Conservation (phyloP, 1,284 basidiomycete genomes). For the Malassezia furfur region DNA sequence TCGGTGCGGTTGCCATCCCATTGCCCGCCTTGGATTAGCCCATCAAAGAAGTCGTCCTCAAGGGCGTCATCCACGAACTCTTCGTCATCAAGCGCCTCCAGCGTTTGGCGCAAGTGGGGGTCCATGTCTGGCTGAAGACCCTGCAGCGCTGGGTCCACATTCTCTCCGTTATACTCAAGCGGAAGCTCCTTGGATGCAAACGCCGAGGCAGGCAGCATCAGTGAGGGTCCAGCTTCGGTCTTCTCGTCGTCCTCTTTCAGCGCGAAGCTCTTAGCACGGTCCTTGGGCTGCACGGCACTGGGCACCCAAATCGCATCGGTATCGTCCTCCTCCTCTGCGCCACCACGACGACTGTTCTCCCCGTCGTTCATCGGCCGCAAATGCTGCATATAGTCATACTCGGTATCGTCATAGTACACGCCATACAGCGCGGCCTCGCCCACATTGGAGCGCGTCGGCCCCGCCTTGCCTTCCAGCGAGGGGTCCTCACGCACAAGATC, state of each 20-base stretch:
- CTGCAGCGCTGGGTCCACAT: conserved; percentile 47
- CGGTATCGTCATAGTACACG: conserved; percentile 90
- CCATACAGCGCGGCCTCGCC: conserved; percentile 87
- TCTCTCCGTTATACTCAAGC: conserved; percentile 20
- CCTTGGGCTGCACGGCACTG: conserved; percentile 25
- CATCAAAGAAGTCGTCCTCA: conserved; percentile 53
- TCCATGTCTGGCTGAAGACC: conserved; percentile 96
- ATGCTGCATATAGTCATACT: conserved; percentile 99
- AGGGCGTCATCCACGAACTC: conserved; percentile 57
- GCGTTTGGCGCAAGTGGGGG: conserved; percentile 78
- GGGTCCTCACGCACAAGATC: conserved; percentile 60
- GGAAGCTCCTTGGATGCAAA: conserved; percentile 30
- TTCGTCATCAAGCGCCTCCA: conserved; percentile 93
- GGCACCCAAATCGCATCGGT: conserved; percentile 26
- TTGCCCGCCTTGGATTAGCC: conserved; percentile 58
- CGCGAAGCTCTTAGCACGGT: conserved; percentile 22
- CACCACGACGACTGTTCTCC: conserved; percentile 33
- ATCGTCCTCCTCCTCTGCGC: conserved; percentile 36
- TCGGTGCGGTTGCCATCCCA: conserved; percentile 24
- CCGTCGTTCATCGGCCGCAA: conserved; percentile 51
- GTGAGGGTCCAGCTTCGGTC: not conserved
- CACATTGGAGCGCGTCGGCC: conserved; percentile 47
- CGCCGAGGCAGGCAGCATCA: conserved; percentile 59
- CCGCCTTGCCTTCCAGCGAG: conserved; percentile 53
- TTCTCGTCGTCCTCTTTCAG: conserved; percentile 18